Conservation (phyloP, 1,284 basidiomycete species). For the Agaricales sp. region DNA sequence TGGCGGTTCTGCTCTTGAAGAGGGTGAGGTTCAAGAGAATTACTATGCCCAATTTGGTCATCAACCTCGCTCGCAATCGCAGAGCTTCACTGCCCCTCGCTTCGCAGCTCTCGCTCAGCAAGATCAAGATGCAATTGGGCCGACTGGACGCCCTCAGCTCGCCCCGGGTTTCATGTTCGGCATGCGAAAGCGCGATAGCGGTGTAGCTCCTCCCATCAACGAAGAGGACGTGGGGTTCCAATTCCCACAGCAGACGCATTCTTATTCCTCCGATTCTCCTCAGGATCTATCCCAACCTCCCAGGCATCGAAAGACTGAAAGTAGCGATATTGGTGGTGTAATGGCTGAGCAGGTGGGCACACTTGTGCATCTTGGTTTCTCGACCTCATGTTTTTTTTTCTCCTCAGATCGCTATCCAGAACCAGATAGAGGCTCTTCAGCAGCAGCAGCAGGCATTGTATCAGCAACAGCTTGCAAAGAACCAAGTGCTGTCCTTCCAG, state of each 20-base stretch:
- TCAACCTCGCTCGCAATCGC: constrained; percentile 63
- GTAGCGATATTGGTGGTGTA: constrained; percentile 71
- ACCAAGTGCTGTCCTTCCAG: constrained; percentile 62
- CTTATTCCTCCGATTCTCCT: constrained; percentile 22
- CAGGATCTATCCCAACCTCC: constrained; percentile 26
- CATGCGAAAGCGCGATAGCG: constrained; percentile 46
- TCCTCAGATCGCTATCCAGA: constrained; percentile 76
- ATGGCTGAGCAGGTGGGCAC: constrained; percentile 79
- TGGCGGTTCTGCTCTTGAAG: constrained; percentile 43
- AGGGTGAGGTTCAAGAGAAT: constrained; percentile 64
- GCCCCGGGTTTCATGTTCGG: constrained; percentile 88
- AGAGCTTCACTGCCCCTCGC: constrained; percentile 77
- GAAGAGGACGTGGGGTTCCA: constrained; percentile 76
- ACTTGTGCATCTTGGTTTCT: constrained; percentile 3
- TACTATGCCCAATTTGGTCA: constrained; percentile 40
- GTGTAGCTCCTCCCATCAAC: constrained; percentile 62
- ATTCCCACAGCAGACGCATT: constrained; percentile 64
- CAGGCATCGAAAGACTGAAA: constrained; percentile 47
- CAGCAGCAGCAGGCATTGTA: constrained; percentile 84
- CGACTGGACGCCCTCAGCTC: constrained; percentile 78
- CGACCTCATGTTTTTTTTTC: constrained; percentile 9
- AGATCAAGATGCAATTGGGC: constrained; percentile 61
- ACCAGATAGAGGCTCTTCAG: constrained; percentile 83
- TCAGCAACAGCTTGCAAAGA: constrained; percentile 76
- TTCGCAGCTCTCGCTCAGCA: constrained; percentile 77